Evolutionary conservation across 1,284 basidiomycete species (phyloP).

Genomic region (Cryptococcus sp.): DNA sequence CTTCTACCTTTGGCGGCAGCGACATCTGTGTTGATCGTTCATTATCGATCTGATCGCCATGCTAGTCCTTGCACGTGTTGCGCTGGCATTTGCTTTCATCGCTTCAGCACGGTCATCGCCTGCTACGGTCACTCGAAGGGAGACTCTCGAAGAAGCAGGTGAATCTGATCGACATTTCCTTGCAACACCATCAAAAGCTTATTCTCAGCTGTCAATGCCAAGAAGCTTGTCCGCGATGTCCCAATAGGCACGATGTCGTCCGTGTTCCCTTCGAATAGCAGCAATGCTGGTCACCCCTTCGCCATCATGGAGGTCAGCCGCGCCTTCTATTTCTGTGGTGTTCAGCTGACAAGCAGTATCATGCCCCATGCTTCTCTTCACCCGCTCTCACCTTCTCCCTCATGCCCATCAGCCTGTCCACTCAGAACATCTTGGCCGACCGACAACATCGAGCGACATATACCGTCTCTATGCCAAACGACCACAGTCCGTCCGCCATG

Average conservation of each 20-base stretch:
- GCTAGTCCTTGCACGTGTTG: too few relatives aligned
- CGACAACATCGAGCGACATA: slow-evolving; percentile 53
- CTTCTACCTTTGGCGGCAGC: too few relatives aligned
- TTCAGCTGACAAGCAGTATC: slow-evolving; percentile 21
- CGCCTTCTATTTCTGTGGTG: slow-evolving; percentile 33
- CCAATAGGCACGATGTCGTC: slow-evolving; percentile 39
- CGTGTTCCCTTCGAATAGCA: slow-evolving; percentile 30
- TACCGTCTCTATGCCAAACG: slow-evolving; percentile 49
- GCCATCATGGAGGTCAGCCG: slow-evolving; percentile 59
- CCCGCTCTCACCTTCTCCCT: slow-evolving; percentile 60
- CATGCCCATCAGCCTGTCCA: slow-evolving; percentile 59
- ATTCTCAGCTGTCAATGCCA: slow-evolving; percentile 20
- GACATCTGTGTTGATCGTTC: too few relatives aligned
- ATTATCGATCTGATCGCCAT: too few relatives aligned
- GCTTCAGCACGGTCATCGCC: not conserved
- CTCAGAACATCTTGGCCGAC: slow-evolving; percentile 54
- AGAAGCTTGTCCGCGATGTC: slow-evolving; percentile 22
- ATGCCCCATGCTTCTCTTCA: slow-evolving; percentile 55
- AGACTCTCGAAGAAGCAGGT: slow-evolving; percentile 22
- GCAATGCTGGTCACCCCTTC: slow-evolving; percentile 52
- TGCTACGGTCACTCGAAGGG: slow-evolving; percentile 1
- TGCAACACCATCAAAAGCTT: not conserved
- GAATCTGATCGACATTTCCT: not conserved
- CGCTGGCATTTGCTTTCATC: not conserved
- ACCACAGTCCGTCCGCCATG: slow-evolving; percentile 46